Percentiles rank a stretch among this genome's conserved stretches.
Conservation (phyloP, 331 rosid genomes). For the Prunus yedoensis region DNA sequence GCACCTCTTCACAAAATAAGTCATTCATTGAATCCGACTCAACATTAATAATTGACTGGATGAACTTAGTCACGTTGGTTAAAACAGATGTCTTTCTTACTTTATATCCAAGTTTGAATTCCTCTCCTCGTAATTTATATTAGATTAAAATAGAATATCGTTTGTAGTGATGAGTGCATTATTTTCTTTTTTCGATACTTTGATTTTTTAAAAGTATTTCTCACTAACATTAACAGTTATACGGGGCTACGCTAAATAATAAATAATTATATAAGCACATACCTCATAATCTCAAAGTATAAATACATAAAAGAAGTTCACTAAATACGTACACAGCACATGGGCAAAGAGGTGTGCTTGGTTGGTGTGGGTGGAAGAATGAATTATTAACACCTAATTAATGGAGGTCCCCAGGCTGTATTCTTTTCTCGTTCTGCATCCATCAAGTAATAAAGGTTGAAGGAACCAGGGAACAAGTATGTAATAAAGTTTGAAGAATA, state of each 20-base stretch:
- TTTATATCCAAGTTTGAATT: too few species aligned
- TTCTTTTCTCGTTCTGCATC: not conserved
- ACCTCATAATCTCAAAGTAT: not conserved
- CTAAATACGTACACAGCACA: not conserved
- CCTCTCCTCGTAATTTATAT: accelerated
- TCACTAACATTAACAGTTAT: too few species aligned
- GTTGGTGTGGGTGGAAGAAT: not conserved
- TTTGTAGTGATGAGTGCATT: too few species aligned
- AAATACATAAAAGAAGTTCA: not conserved
- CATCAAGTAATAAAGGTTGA: not conserved
- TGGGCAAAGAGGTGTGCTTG: not conserved
- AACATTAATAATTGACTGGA: too few species aligned
- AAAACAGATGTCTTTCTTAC: accelerated
- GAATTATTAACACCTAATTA: not conserved
- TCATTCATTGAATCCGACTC: too few species aligned
- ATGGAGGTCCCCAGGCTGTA: constrained; percentile 3
- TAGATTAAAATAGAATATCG: too few species aligned
- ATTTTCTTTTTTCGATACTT: too few species aligned
- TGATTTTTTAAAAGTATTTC: too few species aligned
- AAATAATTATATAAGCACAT: not conserved
- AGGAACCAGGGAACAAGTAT: not conserved
- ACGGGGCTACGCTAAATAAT: too few species aligned
- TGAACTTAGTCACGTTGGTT: too few species aligned
- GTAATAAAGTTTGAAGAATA: not conserved
- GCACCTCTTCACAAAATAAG: too few species aligned